A percentile compares a stretch with the other conserved stretches of the same genome.
Conservation (phyloP, 352 stramenopile genomes). For the Pythium utonaiense region DNA sequence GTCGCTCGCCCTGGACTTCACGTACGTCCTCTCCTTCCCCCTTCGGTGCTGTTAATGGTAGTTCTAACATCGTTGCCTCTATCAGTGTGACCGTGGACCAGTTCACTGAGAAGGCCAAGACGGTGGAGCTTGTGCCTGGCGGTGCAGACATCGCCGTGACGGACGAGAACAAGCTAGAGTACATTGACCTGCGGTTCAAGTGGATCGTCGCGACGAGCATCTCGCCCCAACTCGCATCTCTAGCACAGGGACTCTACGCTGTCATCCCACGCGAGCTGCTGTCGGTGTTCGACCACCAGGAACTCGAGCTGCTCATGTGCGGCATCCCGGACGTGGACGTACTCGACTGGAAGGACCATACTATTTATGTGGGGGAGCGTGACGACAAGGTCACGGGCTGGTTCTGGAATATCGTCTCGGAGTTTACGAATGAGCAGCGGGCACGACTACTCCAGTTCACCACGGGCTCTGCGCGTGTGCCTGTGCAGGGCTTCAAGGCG, state of each 20-base stretch:
- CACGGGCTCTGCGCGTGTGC: conserved; percentile 74
- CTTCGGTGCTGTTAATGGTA: too few species aligned
- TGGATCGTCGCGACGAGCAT: conserved; percentile 60
- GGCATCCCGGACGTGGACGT: conserved; percentile 95
- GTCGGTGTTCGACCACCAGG: conserved; percentile 96
- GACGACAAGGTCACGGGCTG: conserved; percentile 61
- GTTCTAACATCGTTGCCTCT: too few species aligned
- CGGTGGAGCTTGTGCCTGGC: conserved; percentile 20
- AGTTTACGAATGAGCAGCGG: conserved; percentile 79
- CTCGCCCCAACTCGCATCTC: conserved; percentile 46
- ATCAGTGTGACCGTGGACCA: too few species aligned
- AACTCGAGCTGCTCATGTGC: conserved; percentile 96
- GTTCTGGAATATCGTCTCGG: conserved; percentile 97
- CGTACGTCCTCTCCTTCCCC: too few species aligned
- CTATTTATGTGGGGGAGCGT: too few species aligned
- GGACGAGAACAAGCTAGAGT: conserved; percentile 94
- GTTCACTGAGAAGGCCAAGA: too few species aligned
- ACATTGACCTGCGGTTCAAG: conserved; percentile 85
- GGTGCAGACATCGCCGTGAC: conserved; percentile 76
- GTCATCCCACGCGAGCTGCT: conserved; percentile 94
- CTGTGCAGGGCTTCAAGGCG: conserved; percentile 65
- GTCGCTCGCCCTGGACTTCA: conserved; percentile 44
- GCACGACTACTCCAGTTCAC: conserved; percentile 76
- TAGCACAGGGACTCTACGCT: conserved; percentile 95
- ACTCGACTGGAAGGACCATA: conserved; percentile 92